phyloP scores from a whole-genome alignment of 2,329 filamentous ascomycete genomes.

The Nemania serpens region DNA sequence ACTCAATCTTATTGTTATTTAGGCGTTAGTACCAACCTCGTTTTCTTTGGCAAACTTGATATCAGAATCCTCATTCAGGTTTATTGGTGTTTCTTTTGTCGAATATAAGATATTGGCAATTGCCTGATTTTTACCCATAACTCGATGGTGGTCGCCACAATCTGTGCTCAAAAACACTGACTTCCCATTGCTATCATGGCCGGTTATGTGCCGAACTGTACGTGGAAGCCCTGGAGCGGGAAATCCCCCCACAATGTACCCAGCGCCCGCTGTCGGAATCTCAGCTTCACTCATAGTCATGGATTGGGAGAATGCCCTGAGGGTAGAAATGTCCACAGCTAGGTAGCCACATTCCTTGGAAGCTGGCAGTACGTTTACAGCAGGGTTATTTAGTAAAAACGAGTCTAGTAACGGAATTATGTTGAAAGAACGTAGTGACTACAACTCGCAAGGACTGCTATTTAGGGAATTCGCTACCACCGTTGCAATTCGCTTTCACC shows the following conservation, averaged over 20 bases:
- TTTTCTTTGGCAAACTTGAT: constrained; percentile 26
- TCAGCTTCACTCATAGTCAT: too few relatives aligned
- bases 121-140: constrained; percentile 34
- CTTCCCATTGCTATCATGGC: constrained; percentile 33
- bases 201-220: constrained; percentile 29
- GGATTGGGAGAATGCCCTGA: too few relatives aligned
- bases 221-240: constrained; percentile 26
- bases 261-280: background rate
- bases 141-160: constrained; percentile 34
- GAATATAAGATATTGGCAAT: constrained; percentile 39
- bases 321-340: too few relatives aligned
- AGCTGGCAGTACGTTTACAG: too few relatives aligned
- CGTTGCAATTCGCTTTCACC: too few relatives aligned
- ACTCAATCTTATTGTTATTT: background rate
- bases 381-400: too few relatives aligned
- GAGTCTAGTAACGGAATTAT: too few relatives aligned
- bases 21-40: constrained; percentile 5
- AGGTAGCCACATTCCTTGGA: too few relatives aligned
- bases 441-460: too few relatives aligned
- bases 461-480: too few relatives aligned
- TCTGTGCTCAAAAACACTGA: constrained; percentile 36
- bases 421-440: too few relatives aligned
- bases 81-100: constrained; percentile 33
- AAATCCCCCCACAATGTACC: background rate
- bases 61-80: constrained; percentile 34